Evolutionary conservation across 805 yeast species (phyloP).

Genomic region (Cyberlindnera mrakii): DNA sequence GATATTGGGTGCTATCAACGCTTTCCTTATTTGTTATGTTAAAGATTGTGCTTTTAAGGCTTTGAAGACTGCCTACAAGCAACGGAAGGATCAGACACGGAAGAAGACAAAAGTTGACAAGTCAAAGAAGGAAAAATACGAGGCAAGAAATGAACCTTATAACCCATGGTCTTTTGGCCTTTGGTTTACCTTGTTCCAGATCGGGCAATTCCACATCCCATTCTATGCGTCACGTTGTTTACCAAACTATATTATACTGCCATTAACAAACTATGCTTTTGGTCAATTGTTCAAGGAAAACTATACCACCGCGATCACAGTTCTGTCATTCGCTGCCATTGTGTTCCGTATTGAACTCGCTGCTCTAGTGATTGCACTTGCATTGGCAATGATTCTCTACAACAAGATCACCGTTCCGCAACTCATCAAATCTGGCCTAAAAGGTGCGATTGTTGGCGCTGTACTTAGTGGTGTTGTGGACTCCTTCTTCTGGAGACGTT

Average conservation of each 20-base stretch:
- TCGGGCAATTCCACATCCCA: slow-evolving; percentile 72
- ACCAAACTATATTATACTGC: slow-evolving; percentile 78
- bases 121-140: slow-evolving; percentile 10
- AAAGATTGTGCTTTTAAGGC: slow-evolving; percentile 34
- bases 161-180: slow-evolving; percentile 30
- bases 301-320: slow-evolving; percentile 39
- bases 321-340: slow-evolving; percentile 56
- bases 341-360: slow-evolving; percentile 72
- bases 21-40: slow-evolving; percentile 42
- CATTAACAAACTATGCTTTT: slow-evolving; percentile 55
- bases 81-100: neutral
- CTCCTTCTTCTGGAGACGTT: slow-evolving; percentile 65
- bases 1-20: slow-evolving; percentile 59
- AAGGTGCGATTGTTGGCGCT: slow-evolving; percentile 51
- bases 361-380: slow-evolving; percentile 45
- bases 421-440: slow-evolving; percentile 33
- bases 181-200: slow-evolving; percentile 56
- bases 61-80: slow-evolving; percentile 3
- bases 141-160: slow-evolving; percentile 1
- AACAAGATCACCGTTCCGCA: slow-evolving; percentile 39
- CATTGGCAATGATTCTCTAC: slow-evolving; percentile 36
- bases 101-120: slow-evolving; percentile 1
- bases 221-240: slow-evolving; percentile 80
- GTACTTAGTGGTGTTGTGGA: slow-evolving; percentile 49
- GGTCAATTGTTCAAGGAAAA: slow-evolving; percentile 42